A percentile compares a stretch with the other conserved stretches of the same genome.
phyloP scores from a whole-genome alignment of 257 asterid genomes.

The Solanum clarkiae region DNA sequence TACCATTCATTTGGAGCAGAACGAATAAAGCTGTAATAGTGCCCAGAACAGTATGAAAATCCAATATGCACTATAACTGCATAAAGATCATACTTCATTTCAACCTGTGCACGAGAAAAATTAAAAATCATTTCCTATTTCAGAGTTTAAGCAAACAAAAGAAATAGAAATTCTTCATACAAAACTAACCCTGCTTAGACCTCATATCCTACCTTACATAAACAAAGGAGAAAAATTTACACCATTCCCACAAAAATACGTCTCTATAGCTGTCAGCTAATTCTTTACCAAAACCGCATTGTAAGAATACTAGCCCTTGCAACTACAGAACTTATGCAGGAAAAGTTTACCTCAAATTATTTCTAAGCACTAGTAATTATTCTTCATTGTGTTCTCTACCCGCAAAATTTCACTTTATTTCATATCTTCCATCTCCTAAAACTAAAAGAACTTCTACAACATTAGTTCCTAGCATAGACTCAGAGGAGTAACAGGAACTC shows the following conservation, averaged over 20 bases:
- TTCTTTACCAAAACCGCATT: not conserved
- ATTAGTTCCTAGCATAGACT: not conserved
- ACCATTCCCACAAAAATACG: not conserved
- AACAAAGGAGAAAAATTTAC: not conserved
- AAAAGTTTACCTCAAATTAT: not conserved
- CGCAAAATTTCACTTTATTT: not conserved
- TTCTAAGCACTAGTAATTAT: not conserved
- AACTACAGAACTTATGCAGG: not conserved
- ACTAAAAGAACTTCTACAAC: not conserved
- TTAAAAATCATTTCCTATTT: not conserved
- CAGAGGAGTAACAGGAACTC: conserved; percentile 11
- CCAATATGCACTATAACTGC: conserved; percentile 87
- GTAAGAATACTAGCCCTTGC: not conserved
- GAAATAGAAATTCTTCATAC: not conserved
- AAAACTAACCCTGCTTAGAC: not conserved
- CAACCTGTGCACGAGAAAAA: conserved; percentile 30
- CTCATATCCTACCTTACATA: not conserved
- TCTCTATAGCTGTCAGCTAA: not conserved
- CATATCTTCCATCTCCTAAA: not conserved
- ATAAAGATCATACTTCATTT: conserved; percentile 53
- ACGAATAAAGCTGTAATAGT: conserved; percentile 72
- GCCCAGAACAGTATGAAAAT: conserved; percentile 64
- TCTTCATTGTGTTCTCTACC: not conserved
- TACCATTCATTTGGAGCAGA: conserved; percentile 54
- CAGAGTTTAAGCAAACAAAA: not conserved